These are phyloP conservation scores for Stereum hirsutum DNA, from an alignment of 1,284 basidiomycete genomes.

Conservation along the genomic window DNA sequence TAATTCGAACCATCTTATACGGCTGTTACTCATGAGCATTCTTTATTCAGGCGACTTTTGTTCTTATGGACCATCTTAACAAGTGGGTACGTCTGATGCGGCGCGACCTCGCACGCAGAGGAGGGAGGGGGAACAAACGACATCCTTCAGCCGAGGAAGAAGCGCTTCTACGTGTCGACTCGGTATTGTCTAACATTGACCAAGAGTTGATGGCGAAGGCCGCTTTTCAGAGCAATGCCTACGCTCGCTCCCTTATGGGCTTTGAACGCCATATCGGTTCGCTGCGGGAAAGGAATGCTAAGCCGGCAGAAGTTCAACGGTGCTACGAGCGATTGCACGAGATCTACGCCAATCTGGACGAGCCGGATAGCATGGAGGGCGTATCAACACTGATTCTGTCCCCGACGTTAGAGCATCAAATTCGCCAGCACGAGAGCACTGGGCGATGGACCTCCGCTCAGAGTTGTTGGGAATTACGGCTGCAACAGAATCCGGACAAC, in stretches of 20 bases:
- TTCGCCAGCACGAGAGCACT: constrained; percentile 96
- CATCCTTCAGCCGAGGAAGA: constrained; percentile 36
- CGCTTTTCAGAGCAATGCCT: constrained; percentile 90
- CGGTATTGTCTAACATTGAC: constrained; percentile 76
- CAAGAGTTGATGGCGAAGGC: constrained; percentile 89
- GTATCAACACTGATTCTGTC: constrained; percentile 85
- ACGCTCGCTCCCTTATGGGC: constrained; percentile 90
- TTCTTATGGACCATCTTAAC: constrained; percentile 91
- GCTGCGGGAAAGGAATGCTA: constrained; percentile 35
- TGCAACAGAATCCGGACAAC: constrained; percentile 88
- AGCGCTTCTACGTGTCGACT: constrained; percentile 66
- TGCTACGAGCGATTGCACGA: constrained; percentile 93
- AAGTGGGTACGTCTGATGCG: constrained; percentile 77
- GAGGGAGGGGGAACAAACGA: constrained; percentile 33
- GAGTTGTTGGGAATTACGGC: constrained; percentile 98
- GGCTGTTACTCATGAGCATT: background rate
- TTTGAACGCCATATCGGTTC: constrained; percentile 78
- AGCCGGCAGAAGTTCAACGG: constrained; percentile 49
- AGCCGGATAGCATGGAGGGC: constrained; percentile 99
- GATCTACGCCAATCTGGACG: constrained; percentile 94
- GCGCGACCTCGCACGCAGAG: constrained; percentile 44
- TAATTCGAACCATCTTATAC: background rate
- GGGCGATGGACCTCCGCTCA: constrained; percentile 98
- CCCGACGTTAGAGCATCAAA: constrained; percentile 93
- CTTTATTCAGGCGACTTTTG: constrained; percentile 83